These are phyloP conservation scores for Anastatica hierochuntica DNA, from an alignment of 345 rosid genomes.

Conservation along the genomic window DNA sequence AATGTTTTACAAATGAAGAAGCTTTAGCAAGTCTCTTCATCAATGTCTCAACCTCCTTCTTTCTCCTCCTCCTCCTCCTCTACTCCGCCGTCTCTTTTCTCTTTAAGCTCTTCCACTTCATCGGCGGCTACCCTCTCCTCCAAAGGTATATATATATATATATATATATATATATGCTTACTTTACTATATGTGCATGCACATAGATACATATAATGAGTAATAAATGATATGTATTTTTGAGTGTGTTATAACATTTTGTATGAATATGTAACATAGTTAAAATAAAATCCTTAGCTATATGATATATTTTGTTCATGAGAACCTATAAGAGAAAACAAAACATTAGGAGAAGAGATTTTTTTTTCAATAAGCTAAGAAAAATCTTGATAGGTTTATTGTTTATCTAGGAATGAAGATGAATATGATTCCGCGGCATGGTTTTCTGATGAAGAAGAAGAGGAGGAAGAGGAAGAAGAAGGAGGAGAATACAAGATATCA, in stretches of 20 bases:
- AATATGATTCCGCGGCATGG: constrained; percentile 37
- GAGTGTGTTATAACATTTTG: too few relatives aligned
- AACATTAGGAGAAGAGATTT: too few relatives aligned
- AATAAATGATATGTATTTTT: too few relatives aligned
- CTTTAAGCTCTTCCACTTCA: constrained; percentile 43
- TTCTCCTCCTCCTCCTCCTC: constrained; percentile 61
- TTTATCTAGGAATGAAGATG: constrained; percentile 43
- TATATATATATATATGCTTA: background rate
- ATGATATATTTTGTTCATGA: too few relatives aligned
- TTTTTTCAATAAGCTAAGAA: too few relatives aligned
- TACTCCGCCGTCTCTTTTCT: constrained; percentile 55
- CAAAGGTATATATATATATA: constrained; percentile 36
- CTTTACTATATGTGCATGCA: too few relatives aligned
- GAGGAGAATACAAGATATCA: constrained; percentile 17
- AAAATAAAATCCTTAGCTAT: too few relatives aligned
- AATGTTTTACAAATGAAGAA: constrained; percentile 55
- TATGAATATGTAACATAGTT: too few relatives aligned
- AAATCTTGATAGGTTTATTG: background rate
- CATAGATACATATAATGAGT: too few relatives aligned
- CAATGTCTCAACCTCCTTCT: constrained; percentile 55
- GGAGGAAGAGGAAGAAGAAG: constrained; percentile 34
- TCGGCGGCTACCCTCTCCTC: constrained; percentile 54
- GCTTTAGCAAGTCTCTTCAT: constrained; percentile 61
- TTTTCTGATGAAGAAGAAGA: constrained; percentile 58
- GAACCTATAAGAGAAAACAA: too few relatives aligned